Evolutionary conservation across 768 basidiomycete species (phyloP).

Genomic region (Xerocomus brunneocitrinus): DNA sequence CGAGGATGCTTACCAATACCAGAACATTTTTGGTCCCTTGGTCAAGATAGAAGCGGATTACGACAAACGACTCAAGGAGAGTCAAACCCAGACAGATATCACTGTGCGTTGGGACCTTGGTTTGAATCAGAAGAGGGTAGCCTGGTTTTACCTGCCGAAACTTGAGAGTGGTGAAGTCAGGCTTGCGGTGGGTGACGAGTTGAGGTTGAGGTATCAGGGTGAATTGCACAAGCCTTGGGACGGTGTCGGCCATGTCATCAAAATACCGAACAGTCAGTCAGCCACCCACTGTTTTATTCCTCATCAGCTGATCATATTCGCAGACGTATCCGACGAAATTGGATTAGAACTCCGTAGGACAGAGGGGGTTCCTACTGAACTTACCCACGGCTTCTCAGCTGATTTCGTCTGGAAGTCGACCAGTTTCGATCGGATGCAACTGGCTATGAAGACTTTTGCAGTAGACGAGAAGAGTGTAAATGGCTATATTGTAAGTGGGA

Average conservation of each 20-base stretch:
- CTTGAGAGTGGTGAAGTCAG: constrained; percentile 97
- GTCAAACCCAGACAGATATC: constrained; percentile 97
- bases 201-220: constrained; percentile 84
- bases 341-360: constrained; percentile 85
- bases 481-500: constrained; percentile 85
- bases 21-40: constrained; percentile 98
- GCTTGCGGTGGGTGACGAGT: constrained; percentile 93
- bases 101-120: constrained; percentile 96
- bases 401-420: constrained; percentile 99
- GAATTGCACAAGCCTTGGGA: constrained; percentile 94
- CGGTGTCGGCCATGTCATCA: constrained; percentile 96
- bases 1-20: constrained; percentile 99
- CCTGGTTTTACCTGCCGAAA: constrained; percentile 96
- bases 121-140: constrained; percentile 97
- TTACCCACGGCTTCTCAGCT: constrained; percentile 93
- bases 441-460: constrained; percentile 99
- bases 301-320: constrained; percentile 8
- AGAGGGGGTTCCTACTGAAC: constrained; percentile 90
- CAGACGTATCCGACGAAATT: constrained; percentile 98
- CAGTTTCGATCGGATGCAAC: constrained; percentile 98
- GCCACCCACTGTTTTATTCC: not conserved
- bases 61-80: constrained; percentile 95
- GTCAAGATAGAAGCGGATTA: constrained; percentile 99
- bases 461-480: constrained; percentile 99
- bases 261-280: constrained; percentile 93